These are phyloP conservation scores for Pleoardoris graminearum DNA, from an alignment of 2,329 filamentous ascomycete species.

Conservation along the genomic window DNA sequence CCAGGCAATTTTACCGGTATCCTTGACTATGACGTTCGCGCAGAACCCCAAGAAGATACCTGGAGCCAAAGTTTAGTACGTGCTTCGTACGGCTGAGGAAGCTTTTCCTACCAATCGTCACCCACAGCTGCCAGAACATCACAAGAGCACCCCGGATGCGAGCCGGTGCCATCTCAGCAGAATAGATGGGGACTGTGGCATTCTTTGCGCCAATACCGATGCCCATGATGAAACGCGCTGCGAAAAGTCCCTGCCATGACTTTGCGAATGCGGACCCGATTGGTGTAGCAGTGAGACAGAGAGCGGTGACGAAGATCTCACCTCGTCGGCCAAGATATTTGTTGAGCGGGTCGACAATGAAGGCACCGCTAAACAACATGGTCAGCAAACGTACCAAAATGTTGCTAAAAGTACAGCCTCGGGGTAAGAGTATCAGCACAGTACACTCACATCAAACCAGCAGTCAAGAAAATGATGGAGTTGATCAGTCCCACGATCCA, in stretches of 20 bases:
- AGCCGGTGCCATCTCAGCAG: constrained; percentile 41
- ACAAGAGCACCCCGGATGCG: constrained; percentile 44
- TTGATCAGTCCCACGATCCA: constrained; percentile 42
- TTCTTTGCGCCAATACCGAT: constrained; percentile 42
- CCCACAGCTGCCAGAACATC: constrained; percentile 47
- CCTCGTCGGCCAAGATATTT: constrained; percentile 43
- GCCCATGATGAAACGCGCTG: constrained; percentile 42
- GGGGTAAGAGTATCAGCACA: background rate
- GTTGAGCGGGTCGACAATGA: constrained; percentile 44
- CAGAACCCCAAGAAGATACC: constrained; percentile 54
- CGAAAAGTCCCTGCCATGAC: constrained; percentile 44
- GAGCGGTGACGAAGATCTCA: constrained; percentile 44
- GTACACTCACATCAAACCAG: constrained; percentile 40
- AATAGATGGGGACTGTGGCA: constrained; percentile 41
- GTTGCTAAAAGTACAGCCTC: background rate
- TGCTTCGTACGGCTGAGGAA: constrained; percentile 14
- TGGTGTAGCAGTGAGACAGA: constrained; percentile 41
- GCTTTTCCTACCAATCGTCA: constrained; percentile 35
- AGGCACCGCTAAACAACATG: constrained; percentile 25
- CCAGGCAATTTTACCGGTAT: constrained; percentile 42
- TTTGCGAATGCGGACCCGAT: constrained; percentile 44
- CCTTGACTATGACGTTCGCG: constrained; percentile 53
- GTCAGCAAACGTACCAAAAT: background rate
- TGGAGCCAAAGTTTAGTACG: constrained; percentile 12
- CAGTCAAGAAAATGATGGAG: constrained; percentile 47